Conservation (phyloP, 129 eudicot genomes). For the Mikania micrantha region DNA sequence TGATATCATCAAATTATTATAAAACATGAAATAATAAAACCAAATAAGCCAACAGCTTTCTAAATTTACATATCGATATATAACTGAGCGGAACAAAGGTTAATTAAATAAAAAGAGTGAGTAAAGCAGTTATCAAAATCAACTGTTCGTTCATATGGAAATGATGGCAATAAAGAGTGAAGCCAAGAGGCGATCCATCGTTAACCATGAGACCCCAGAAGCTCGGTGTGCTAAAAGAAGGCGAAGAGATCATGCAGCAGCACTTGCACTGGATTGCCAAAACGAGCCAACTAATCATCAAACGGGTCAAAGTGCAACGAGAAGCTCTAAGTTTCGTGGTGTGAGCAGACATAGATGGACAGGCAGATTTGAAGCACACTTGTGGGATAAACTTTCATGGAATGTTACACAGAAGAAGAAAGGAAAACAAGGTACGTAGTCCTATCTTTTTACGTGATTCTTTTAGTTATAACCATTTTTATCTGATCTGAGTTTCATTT, state of each 20-base stretch:
- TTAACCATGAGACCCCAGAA: slow-evolving; percentile 32
- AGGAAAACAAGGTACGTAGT: slow-evolving; percentile 67
- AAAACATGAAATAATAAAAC: not conserved
- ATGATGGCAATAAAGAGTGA: slow-evolving; percentile 44
- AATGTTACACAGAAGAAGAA: slow-evolving; percentile 77
- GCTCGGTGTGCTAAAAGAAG: slow-evolving; percentile 48
- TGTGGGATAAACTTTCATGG: slow-evolving; percentile 91
- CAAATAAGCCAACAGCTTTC: not conserved
- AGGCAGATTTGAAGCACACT: slow-evolving; percentile 68
- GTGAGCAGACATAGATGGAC: slow-evolving; percentile 82
- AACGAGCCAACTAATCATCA: slow-evolving; percentile 25
- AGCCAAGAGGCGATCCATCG: slow-evolving; percentile 24
- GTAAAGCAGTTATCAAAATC: too few species aligned
- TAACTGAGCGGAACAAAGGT: slow-evolving; percentile 11
- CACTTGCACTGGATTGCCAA: slow-evolving; percentile 27
- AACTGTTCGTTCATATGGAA: too few species aligned
- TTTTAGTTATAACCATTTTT: not conserved
- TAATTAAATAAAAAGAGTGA: not conserved
- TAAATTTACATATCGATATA: slow-evolving; percentile 11
- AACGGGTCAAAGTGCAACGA: slow-evolving; percentile 48
- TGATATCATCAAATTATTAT: slow-evolving; percentile 30
- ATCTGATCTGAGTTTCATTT: slow-evolving; percentile 26
- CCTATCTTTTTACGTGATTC: not conserved
- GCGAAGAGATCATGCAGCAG: slow-evolving; percentile 33
- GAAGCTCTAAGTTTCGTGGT: slow-evolving; percentile 78